Evolutionary conservation across 805 yeast species (phyloP).

Genomic region (Cyberlindnera mrakii): DNA sequence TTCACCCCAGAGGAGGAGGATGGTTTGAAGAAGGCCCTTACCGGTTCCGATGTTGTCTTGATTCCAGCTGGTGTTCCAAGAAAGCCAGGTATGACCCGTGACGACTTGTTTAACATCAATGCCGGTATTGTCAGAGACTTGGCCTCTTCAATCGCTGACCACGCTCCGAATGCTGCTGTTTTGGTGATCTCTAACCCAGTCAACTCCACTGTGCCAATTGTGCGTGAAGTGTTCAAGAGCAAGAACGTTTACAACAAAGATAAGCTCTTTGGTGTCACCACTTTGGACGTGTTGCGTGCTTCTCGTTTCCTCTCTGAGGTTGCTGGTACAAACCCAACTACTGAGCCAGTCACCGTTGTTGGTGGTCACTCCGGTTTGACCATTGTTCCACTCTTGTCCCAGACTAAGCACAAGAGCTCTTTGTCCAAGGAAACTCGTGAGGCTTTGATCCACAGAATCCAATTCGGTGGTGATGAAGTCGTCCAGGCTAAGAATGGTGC

Average conservation of each 20-base stretch:
- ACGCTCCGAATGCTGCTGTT: conserved; percentile 79
- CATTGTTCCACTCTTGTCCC: conserved; percentile 89
- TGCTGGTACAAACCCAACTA: conserved; percentile 67
- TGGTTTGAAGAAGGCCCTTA: conserved; percentile 68
- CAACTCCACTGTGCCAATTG: conserved; percentile 96
- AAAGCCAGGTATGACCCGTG: conserved; percentile 99
- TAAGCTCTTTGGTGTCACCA: conserved; percentile 93
- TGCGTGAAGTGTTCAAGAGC: conserved; percentile 83
- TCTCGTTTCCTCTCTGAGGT: conserved; percentile 70
- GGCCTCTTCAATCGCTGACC: conserved; percentile 78
- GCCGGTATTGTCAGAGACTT: conserved; percentile 93
- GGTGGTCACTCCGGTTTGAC: conserved; percentile 98
- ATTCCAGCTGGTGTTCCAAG: conserved; percentile 98
- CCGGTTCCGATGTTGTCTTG: conserved; percentile 67
- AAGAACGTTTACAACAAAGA: conserved; percentile 87
- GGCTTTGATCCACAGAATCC: conserved; percentile 76
- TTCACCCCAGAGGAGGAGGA: conserved; percentile 77
- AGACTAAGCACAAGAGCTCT: conserved; percentile 57
- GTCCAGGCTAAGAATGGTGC: conserved; percentile 92
- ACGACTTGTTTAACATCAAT: conserved; percentile 92
- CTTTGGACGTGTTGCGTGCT: conserved; percentile 89
- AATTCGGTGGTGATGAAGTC: conserved; percentile 95
- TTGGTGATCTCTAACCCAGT: conserved; percentile 90
- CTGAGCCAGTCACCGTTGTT: conserved; percentile 78
- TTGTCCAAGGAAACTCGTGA: conserved; percentile 63